phyloP scores from a whole-genome alignment of 139 green algal species.

The Chlamydomonas sp. region DNA sequence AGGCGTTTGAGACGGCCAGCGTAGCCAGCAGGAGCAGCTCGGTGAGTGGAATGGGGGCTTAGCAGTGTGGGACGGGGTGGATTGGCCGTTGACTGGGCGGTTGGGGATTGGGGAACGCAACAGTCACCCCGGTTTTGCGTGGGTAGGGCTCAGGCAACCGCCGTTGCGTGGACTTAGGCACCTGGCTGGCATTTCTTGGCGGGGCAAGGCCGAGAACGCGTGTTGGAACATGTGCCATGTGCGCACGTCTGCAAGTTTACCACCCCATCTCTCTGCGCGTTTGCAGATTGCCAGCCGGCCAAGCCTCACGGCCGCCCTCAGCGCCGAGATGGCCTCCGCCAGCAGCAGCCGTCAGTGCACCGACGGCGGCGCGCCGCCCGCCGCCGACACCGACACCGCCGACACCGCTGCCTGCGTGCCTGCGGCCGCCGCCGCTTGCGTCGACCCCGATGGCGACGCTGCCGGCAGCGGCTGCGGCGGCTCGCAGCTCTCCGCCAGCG shows the following conservation, averaged over 20 bases:
- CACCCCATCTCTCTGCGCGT: not conserved
- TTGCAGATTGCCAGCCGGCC: constrained; percentile 25
- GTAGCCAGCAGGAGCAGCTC: constrained; percentile 18
- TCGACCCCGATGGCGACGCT: not conserved
- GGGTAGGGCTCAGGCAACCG: too few species aligned
- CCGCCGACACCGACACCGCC: not conserved
- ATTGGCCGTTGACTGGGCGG: not conserved
- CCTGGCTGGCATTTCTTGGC: not conserved
- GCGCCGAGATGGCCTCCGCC: not conserved
- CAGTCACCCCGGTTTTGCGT: too few species aligned
- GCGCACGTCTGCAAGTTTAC: not conserved
- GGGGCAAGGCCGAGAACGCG: too few species aligned
- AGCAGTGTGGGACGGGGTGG: too few species aligned
- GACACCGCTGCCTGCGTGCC: not conserved
- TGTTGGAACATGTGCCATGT: not conserved
- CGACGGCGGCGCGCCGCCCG: not conserved
- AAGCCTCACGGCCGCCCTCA: constrained; percentile 4
- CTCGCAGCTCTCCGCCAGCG: not conserved
- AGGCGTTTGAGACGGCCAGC: constrained; percentile 32
- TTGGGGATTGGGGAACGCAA: not conserved
- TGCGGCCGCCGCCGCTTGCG: not conserved
- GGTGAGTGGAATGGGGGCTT: not conserved
- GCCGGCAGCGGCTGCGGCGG: not conserved
- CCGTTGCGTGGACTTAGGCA: not conserved
- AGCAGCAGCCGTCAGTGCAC: not conserved